phyloP scores from a whole-genome alignment of 2,329 filamentous ascomycete species.

The Exophiala sp. region DNA sequence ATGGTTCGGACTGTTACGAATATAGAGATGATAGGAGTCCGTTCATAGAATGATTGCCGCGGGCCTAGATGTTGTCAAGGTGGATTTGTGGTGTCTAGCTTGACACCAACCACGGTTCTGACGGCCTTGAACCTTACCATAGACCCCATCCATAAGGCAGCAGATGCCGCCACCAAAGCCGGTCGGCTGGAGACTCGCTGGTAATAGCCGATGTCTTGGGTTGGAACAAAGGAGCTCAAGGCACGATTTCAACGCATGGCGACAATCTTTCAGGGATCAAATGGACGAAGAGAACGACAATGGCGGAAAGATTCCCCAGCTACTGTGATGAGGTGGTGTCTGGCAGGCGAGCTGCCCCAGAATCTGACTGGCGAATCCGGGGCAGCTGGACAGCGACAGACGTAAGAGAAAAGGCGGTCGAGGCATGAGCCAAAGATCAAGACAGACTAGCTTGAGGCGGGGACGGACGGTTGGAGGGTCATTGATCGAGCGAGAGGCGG shows the following conservation, averaged over 20 bases:
- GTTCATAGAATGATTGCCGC: background rate
- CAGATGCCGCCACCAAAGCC: background rate
- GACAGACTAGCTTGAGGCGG: background rate
- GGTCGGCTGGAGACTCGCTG: background rate
- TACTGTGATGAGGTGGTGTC: background rate
- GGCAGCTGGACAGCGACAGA: background rate
- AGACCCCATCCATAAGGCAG: background rate
- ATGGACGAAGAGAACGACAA: background rate
- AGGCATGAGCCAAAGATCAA: background rate
- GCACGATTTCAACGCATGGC: too few species aligned
- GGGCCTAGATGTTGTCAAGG: background rate
- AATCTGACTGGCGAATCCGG: background rate
- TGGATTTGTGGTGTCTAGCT: background rate
- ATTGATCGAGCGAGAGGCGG: background rate
- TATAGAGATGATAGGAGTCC: background rate
- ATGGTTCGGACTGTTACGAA: slow-evolving; percentile 1
- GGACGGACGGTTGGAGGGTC: background rate
- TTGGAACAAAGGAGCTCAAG: too few species aligned
- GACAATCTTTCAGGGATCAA: background rate
- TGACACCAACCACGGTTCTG: background rate
- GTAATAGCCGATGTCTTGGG: too few species aligned
- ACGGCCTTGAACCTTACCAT: background rate
- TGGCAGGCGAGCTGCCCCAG: background rate
- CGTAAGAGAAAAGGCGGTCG: background rate
- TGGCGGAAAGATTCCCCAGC: background rate